phyloP scores from a whole-genome alignment of 768 basidiomycete genomes.

The Mycena indigotica region DNA sequence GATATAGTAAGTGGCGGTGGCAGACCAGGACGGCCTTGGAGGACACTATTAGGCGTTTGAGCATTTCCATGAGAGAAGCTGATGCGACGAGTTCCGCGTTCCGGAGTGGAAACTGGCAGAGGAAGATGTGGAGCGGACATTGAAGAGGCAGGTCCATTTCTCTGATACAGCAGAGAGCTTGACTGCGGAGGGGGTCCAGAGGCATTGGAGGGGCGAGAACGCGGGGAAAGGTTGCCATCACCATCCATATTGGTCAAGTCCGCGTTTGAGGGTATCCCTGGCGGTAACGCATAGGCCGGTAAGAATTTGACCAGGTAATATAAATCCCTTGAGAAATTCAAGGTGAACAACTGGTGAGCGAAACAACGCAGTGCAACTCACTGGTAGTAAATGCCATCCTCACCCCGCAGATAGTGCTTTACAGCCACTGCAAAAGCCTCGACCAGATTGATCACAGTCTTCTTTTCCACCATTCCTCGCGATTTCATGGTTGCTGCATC shows the following conservation, averaged over 20 bases:
- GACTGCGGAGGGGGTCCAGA: conserved; percentile 3
- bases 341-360: background rate
- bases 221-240: conserved; percentile 10
- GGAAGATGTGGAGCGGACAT: conserved; percentile 31
- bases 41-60: conserved; percentile 19
- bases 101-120: conserved; percentile 28
- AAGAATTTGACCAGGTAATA: conserved; percentile 74
- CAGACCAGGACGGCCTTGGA: conserved; percentile 16
- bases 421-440: conserved; percentile 67
- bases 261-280: conserved; percentile 45
- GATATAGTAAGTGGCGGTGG: conserved; percentile 31
- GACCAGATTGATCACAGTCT: conserved; percentile 65
- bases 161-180: conserved; percentile 29
- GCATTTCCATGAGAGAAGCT: conserved; percentile 16
- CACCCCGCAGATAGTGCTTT: conserved; percentile 69
- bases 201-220: conserved; percentile 11
- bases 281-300: conserved; percentile 61
- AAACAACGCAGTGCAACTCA: conserved; percentile 4
- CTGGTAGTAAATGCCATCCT: conserved; percentile 46
- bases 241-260: conserved; percentile 26
- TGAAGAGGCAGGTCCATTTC: conserved; percentile 17
- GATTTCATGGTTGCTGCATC: conserved; percentile 40
- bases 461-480: conserved; percentile 63
- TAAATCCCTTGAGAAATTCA: conserved; percentile 49
- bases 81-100: background rate